Conservation (phyloP, 169 alveolate species). For the Cyclospora cayetanensis region DNA sequence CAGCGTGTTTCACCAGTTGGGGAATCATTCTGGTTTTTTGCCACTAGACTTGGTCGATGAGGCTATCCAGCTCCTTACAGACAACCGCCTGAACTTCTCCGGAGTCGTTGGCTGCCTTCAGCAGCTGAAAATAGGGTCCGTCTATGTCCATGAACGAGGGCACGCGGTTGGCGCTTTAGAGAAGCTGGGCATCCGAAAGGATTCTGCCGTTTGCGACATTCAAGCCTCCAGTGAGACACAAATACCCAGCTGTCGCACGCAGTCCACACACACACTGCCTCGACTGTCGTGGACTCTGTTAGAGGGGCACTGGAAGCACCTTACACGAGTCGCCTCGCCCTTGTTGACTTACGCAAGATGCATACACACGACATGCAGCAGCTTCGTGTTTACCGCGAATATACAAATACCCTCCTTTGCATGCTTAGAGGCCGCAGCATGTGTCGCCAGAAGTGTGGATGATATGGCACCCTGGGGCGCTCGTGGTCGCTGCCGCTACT, state of each 20-base stretch:
- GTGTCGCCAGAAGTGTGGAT: neutral
- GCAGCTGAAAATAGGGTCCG: slow-evolving; percentile 63
- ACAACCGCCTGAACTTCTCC: slow-evolving; percentile 75
- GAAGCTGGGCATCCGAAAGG: slow-evolving; percentile 41
- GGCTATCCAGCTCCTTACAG: slow-evolving; percentile 77
- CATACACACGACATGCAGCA: too few species aligned
- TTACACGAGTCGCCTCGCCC: too few species aligned
- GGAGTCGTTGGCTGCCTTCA: slow-evolving; percentile 77
- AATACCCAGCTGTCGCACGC: neutral
- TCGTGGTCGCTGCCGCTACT: neutral
- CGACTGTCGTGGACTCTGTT: neutral
- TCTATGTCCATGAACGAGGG: slow-evolving; percentile 48
- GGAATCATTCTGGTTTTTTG: slow-evolving; percentile 75
- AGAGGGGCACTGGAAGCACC: neutral
- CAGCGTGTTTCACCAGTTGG: slow-evolving; percentile 74
- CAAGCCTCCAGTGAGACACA: slow-evolving; percentile 64
- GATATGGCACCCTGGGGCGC: neutral
- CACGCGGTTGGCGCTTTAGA: slow-evolving; percentile 46
- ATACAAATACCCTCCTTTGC: neutral
- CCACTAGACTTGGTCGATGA: slow-evolving; percentile 78
- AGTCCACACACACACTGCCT: neutral
- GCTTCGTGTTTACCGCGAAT: too few species aligned
- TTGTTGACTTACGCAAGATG: too few species aligned
- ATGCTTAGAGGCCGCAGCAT: neutral
- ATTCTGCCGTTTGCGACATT: slow-evolving; percentile 66